phyloP scores from a whole-genome alignment of 2,329 filamentous ascomycete genomes.

The Paracamarosporium sp. region DNA sequence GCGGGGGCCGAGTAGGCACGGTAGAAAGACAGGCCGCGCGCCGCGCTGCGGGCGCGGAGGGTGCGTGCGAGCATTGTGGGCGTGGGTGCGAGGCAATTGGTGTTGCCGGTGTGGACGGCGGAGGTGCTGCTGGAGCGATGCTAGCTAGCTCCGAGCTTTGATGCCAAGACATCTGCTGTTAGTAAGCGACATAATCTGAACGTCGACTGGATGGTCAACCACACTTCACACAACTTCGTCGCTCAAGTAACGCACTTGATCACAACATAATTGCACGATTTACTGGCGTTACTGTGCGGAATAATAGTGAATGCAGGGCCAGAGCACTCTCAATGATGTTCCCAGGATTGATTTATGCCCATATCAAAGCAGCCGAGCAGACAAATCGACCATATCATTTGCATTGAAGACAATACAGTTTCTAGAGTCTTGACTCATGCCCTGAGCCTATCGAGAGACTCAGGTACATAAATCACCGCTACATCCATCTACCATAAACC shows the following conservation, averaged over 20 bases:
- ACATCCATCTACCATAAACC: no score
- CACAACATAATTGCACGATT: not conserved
- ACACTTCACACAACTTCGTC: not conserved
- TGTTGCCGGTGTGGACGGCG: not conserved
- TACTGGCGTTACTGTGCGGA: not conserved
- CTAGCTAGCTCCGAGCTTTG: constrained; percentile 4
- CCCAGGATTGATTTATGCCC: no score
- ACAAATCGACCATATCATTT: no score
- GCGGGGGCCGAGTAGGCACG: constrained; percentile 32
- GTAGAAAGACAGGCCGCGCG: constrained; percentile 32
- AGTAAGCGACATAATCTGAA: constrained; percentile 4
- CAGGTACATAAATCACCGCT: no score
- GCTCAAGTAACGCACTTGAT: not conserved
- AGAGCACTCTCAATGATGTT: no score
- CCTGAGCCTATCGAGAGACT: no score
- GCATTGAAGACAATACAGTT: no score
- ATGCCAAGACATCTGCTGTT: constrained; percentile 7
- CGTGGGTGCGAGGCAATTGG: constrained; percentile 9
- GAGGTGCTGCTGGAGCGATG: constrained; percentile 2
- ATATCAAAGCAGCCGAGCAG: no score
- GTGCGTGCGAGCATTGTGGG: constrained; percentile 33
- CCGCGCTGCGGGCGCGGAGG: constrained; percentile 35
- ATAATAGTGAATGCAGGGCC: no score
- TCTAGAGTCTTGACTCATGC: no score
- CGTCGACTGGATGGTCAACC: not conserved